Conservation (phyloP, 2,329 filamentous ascomycete genomes). For the Penicillium sp. region DNA sequence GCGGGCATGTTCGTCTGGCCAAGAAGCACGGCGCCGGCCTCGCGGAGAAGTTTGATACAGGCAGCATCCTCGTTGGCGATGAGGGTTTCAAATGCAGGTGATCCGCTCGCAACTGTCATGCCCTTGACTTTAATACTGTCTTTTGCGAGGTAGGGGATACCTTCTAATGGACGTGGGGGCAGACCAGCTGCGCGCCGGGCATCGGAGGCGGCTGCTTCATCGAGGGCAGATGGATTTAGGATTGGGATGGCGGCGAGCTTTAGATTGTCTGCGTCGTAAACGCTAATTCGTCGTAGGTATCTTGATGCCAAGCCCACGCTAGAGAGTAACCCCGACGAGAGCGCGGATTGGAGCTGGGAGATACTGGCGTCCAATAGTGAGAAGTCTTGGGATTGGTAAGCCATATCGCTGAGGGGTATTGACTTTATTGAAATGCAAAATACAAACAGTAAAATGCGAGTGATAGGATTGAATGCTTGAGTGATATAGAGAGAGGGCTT, state of each 20-base stretch:
- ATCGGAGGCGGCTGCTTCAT: conserved; percentile 51
- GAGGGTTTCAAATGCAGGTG: conserved; percentile 53
- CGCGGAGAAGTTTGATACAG: conserved; percentile 47
- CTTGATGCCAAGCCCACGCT: conserved; percentile 48
- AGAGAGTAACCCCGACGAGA: conserved; percentile 41
- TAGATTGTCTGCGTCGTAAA: conserved; percentile 45
- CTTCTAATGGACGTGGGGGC: conserved; percentile 47
- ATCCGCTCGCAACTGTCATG: conserved; percentile 55
- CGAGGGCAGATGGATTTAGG: conserved; percentile 47
- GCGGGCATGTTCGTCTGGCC: conserved; percentile 61
- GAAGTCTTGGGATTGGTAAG: conserved; percentile 8
- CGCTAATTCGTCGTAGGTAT: conserved; percentile 49
- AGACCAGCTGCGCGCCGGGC: conserved; percentile 41
- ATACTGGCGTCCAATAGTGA: conserved; percentile 51
- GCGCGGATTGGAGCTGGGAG: conserved; percentile 44
- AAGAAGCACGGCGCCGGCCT: conserved; percentile 52
- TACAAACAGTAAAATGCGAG: not conserved
- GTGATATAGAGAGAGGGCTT: not conserved
- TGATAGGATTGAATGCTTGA: not conserved
- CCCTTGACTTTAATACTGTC: conserved; percentile 56
- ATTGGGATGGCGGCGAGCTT: conserved; percentile 51
- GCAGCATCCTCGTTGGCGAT: conserved; percentile 54
- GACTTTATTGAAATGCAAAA: not conserved
- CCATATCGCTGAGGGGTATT: conserved; percentile 7
- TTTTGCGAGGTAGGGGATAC: conserved; percentile 59